Conservation (phyloP, 805 yeast species). For the Lachancea fermentati region DNA sequence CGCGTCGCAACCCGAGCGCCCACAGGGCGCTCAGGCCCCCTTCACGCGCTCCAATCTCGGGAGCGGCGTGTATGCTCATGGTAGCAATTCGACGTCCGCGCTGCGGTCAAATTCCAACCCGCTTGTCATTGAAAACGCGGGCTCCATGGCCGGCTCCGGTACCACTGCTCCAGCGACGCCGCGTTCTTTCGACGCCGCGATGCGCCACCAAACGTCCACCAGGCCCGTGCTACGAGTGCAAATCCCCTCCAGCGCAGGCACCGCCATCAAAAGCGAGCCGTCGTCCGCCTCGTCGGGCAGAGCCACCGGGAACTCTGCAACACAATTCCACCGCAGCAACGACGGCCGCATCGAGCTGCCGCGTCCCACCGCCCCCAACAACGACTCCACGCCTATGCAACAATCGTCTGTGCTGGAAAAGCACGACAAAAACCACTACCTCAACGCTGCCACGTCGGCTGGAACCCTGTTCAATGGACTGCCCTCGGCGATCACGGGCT, state of each 20-base stretch:
- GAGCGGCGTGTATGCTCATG: too few relatives aligned
- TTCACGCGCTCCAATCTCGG: too few relatives aligned
- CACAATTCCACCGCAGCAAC: conserved; percentile 5
- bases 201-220: conserved; percentile 10
- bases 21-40: too few relatives aligned
- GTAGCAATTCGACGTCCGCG: background rate
- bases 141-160: background rate
- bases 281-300: conserved; percentile 43
- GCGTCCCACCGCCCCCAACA: conserved; percentile 6
- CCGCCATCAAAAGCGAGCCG: conserved; percentile 28
- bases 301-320: conserved; percentile 22
- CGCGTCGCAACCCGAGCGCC: conserved; percentile 6
- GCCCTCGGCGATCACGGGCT: conserved; percentile 26
- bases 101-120: conserved; percentile 3
- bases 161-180: conserved; percentile 1
- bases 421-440: conserved; percentile 1
- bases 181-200: background rate
- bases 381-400: conserved; percentile 3
- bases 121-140: background rate
- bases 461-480: conserved; percentile 15
- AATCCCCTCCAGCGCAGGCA: conserved; percentile 46
- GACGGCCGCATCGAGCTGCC: conserved; percentile 9
- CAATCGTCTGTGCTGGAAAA: conserved; percentile 1
- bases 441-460: conserved; percentile 3
- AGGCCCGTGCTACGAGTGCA: conserved; percentile 61